Base-by-base conservation (phyloP, 495 filamentous ascomycete species). In the Daldinia decipiens region DNA sequence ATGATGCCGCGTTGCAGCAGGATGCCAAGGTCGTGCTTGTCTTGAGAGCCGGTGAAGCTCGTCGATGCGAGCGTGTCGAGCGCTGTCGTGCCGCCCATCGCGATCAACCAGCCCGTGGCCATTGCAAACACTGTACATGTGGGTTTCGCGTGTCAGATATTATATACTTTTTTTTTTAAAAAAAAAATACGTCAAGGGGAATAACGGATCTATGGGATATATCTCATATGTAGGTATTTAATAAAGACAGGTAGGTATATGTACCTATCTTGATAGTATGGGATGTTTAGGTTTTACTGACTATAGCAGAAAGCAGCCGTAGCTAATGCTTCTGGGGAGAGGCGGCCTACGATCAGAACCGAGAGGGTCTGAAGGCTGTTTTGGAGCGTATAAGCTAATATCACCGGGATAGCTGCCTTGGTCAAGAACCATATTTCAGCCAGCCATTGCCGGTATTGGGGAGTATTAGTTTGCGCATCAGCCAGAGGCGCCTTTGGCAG, bases 51-150 rank as follows among this genome's bases (percentile, higher is more conserved):
- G 0, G 94, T 97, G 76, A 92, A 97, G n/a, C 88, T 89, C 17
- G 90, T 91, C 0, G 93, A 95, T 12, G 91, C 92, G 12, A 97
- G 82, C 0, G 94, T 97, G 78, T 97, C 94, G 34, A 97, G 82
- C 1, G 94, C 94, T 1, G 93, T 98, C 2, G 93, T 95, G 5
- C 94, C 94, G n/a, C 94, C 94, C 3, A 98, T 83, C 0, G 90
- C 94, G 73, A 98, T 91, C 57, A 98, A 84, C 94, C 94, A 97
- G 1, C 86, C 94, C 1, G 92, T 95, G 11, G 92, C 88, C 90
- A 93, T 92, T 43, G 94, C 94, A 68, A 97, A 98, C 94, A 97
- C 70, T 94, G 8, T 94, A 12, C 31, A 17, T 32, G 3, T 3
- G 40, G 40, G 4, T 34, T 55, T 31, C 36, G 15, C 3, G 3